These are phyloP conservation scores for Alternaria conjuncta DNA, from an alignment of 2,329 filamentous ascomycete genomes.

Conservation along the genomic window DNA sequence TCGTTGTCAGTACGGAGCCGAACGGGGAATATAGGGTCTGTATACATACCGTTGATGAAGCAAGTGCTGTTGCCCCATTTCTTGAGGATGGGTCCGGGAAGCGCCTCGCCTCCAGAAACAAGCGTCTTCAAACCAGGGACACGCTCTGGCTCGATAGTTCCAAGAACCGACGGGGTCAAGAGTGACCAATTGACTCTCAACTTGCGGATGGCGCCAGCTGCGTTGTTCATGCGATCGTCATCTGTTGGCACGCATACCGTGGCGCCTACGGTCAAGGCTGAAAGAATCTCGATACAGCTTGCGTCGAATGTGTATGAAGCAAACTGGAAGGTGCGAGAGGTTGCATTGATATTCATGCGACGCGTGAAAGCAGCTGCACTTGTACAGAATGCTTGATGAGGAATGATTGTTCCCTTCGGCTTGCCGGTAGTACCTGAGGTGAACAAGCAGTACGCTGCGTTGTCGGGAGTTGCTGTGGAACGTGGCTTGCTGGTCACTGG, in stretches of 20 bases:
- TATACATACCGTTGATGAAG: constrained; percentile 55
- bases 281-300: constrained; percentile 61
- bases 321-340: constrained; percentile 63
- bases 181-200: constrained; percentile 38
- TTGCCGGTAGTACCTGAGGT: constrained; percentile 52
- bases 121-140: constrained; percentile 52
- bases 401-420: constrained; percentile 68
- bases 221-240: constrained; percentile 60
- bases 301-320: constrained; percentile 63
- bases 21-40: neutral
- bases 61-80: constrained; percentile 53
- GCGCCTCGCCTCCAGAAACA: constrained; percentile 53
- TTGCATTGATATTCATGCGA: constrained; percentile 53
- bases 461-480: constrained; percentile 47
- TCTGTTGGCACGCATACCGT: constrained; percentile 63
- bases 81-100: constrained; percentile 50
- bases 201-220: constrained; percentile 52
- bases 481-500: constrained; percentile 47
- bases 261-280: constrained; percentile 58
- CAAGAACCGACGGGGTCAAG: constrained; percentile 41
- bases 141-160: constrained; percentile 51
- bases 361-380: constrained; percentile 38
- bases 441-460: constrained; percentile 68
- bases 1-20: neutral
- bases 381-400: constrained; percentile 66